Evolutionary conservation across 2,329 filamentous ascomycete genomes (phyloP), one percentile per base, ranked within the genome.

Genomic region (Nectriaceae sp.): DNA sequence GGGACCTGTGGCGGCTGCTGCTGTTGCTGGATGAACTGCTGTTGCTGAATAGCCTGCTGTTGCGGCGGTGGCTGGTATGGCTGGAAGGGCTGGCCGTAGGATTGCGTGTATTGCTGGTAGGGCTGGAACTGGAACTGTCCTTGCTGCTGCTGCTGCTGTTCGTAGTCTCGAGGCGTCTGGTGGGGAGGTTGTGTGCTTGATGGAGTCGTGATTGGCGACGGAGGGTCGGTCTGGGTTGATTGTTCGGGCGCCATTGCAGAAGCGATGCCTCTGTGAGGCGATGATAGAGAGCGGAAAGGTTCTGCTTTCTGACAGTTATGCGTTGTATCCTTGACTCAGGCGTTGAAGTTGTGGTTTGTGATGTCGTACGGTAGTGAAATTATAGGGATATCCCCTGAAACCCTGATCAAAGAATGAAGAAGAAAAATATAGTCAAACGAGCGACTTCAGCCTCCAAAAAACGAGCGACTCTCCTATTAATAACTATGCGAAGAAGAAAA

Each of bases 191-290:
- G n/a, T n/a, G n/a, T n/a, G n/a, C n/a, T n/a, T 24, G 18, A 54
- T 35, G 39, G 40, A 46, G 24, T 33, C 42, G 22, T 20, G 36
- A n/a, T 11, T 8, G 36, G 15, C 13, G 5, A 5, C 19, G 42
- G 16, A 31, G 49, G 43, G n/a, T 56, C 47, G 3, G 59, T 56
- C 35, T 63, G 60, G 6, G 55, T 57, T 8, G 57, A 54, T 8
- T 48, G 44, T 46, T 61, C 59, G 3, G 57, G 59, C 1, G 59
- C 59, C 59, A 62, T 62, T 31, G n/a, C 26, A 41, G 49, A 22
- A 24, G 36, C 20, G 19, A 38, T n/a, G n/a, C n/a, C n/a, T n/a
- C n/a, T n/a, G n/a, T n/a, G n/a, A n/a, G n/a, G n/a, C n/a, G n/a
- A n/a, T n/a, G n/a, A n/a, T n/a, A n/a, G n/a, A n/a, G n/a, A n/a